Percentiles rank a stretch among this genome's conserved stretches.
phyloP scores from a whole-genome alignment of 2,329 filamentous ascomycete genomes.

The Epichloe sibirici region DNA sequence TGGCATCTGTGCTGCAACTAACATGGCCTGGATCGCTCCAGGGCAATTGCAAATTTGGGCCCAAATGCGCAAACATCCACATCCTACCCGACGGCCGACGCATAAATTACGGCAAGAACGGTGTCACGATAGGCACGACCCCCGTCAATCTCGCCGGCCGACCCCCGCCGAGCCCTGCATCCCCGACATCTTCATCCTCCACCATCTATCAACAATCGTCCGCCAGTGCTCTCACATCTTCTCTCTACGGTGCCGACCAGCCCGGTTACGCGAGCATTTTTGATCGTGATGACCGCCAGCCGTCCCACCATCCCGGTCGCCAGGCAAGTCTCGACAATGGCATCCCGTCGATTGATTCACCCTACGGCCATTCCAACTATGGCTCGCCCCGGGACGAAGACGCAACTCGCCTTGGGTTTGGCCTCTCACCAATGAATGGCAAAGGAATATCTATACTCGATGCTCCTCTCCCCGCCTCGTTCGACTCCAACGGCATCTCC shows the following conservation, averaged over 20 bases:
- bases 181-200: constrained; percentile 27
- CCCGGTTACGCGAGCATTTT: constrained; percentile 27
- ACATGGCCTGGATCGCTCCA: constrained; percentile 22
- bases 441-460: constrained; percentile 79
- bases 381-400: constrained; percentile 72
- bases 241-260: constrained; percentile 33
- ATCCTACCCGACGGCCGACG: constrained; percentile 86
- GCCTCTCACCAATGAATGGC: constrained; percentile 62
- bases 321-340: constrained; percentile 43
- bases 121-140: constrained; percentile 50
- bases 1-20: neutral
- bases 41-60: constrained; percentile 98
- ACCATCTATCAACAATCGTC: constrained; percentile 43
- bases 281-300: constrained; percentile 25
- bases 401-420: constrained; percentile 47
- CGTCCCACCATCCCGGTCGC: constrained; percentile 28
- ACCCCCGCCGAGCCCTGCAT: constrained; percentile 35
- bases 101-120: constrained; percentile 67
- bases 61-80: constrained; percentile 94
- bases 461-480: constrained; percentile 83
- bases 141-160: constrained; percentile 53
- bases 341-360: constrained; percentile 47
- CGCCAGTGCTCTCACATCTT: constrained; percentile 52
- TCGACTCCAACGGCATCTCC: constrained; percentile 91
- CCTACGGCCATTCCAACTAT: constrained; percentile 50